phyloP scores from a whole-genome alignment of 805 yeast genomes.

The Wickerhamiella domercqiae region DNA sequence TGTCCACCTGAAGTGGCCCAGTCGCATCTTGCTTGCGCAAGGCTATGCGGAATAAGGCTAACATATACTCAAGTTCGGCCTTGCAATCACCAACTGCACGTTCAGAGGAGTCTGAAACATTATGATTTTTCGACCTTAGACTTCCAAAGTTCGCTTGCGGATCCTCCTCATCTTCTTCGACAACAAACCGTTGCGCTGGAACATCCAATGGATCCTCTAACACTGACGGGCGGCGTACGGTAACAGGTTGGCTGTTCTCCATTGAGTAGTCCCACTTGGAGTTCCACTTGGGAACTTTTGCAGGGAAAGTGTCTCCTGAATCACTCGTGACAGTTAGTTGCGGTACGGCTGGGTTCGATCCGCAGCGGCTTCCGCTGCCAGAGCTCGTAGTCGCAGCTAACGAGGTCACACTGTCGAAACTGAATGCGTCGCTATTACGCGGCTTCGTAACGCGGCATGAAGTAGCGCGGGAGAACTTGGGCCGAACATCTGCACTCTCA shows the following conservation, averaged over 20 bases:
- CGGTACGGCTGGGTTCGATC: no score
- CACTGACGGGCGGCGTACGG: background rate
- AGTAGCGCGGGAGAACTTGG: no score
- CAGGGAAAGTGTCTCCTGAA: no score
- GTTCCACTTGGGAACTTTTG: background rate
- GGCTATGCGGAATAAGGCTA: conserved; percentile 12
- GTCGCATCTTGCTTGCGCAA: conserved; percentile 9
- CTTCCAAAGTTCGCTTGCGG: background rate
- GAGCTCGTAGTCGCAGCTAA: no score
- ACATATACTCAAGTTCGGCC: conserved; percentile 14
- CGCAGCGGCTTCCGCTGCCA: no score
- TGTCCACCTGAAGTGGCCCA: background rate
- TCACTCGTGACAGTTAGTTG: no score
- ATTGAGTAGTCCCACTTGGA: background rate
- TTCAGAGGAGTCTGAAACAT: background rate
- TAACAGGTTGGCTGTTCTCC: background rate
- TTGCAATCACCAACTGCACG: conserved; percentile 1
- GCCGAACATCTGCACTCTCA: no score
- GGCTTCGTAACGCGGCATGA: no score
- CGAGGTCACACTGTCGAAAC: no score
- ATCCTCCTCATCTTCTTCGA: background rate
- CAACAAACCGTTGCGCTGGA: background rate
- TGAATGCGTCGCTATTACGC: no score
- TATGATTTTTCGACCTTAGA: background rate
- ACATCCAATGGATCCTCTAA: background rate